Conservation (phyloP, 148 eudicot species). For the Gaultheria prostrata region DNA sequence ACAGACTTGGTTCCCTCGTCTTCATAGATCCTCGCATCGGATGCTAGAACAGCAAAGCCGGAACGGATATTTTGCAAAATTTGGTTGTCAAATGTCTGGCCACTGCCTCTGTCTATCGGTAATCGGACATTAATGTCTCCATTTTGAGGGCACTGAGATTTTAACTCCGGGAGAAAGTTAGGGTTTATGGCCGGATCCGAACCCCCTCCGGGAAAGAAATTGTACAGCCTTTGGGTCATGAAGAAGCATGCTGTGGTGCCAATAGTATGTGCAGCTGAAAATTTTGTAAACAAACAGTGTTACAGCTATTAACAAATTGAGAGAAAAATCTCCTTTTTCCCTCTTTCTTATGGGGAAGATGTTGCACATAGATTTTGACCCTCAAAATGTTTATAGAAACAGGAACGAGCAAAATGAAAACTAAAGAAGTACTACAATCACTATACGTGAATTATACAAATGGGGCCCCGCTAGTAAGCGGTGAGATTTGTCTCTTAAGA, state of each 20-base stretch:
- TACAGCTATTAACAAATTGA: neutral
- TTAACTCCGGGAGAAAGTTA: conserved; percentile 35
- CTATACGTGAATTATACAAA: neutral
- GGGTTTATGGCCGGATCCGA: conserved; percentile 54
- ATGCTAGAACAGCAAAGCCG: conserved; percentile 52
- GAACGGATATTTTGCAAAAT: conserved; percentile 40
- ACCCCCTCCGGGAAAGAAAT: conserved; percentile 36
- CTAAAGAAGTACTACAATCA: neutral
- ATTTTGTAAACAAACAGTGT: neutral
- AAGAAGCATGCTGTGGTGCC: conserved; percentile 67
- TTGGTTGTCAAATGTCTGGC: conserved; percentile 36
- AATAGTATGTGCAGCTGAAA: conserved; percentile 54
- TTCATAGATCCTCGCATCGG: conserved; percentile 54
- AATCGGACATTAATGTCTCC: conserved; percentile 43
- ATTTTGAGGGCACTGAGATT: conserved; percentile 38
- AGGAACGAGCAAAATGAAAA: neutral
- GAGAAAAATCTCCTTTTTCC: neutral
- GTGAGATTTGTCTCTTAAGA: no score
- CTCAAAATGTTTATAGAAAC: no score
- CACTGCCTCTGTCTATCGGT: conserved; percentile 40
- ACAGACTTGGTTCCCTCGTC: conserved; percentile 37
- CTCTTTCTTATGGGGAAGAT: neutral
- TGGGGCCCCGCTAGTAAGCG: no score
- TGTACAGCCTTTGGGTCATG: conserved; percentile 54
- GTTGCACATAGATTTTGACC: no score